Conservation (phyloP, 768 basidiomycete species). For the Infundibulicybe gibba region DNA sequence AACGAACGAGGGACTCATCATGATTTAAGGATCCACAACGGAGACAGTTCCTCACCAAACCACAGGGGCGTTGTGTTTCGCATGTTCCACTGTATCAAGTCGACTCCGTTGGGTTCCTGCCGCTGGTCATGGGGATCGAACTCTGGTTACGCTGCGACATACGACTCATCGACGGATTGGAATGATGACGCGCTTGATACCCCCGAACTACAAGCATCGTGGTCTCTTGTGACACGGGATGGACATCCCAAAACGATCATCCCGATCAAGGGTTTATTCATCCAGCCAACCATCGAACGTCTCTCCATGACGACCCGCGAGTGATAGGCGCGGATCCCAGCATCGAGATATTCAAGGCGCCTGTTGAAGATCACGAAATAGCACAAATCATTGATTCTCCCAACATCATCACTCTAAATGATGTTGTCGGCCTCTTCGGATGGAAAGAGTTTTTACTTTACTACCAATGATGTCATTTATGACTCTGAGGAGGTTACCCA, state of each 20-base stretch:
- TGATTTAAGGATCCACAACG: constrained; percentile 16
- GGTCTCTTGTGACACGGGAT: constrained; percentile 62
- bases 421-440: no score
- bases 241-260: constrained; percentile 60
- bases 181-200: constrained; percentile 39
- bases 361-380: constrained; percentile 36
- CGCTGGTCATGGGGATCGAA: constrained; percentile 26
- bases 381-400: constrained; percentile 55
- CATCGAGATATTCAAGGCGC: constrained; percentile 66
- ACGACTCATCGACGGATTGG: constrained; percentile 46
- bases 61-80: constrained; percentile 55
- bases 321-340: constrained; percentile 65
- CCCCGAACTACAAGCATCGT: constrained; percentile 34
- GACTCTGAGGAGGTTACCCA: no score
- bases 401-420: constrained; percentile 64
- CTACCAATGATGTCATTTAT: constrained; percentile 60
- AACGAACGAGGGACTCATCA: not conserved
- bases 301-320: constrained; percentile 30
- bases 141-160: constrained; percentile 57
- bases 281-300: constrained; percentile 67
- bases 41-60: constrained; percentile 59
- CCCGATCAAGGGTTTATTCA: constrained; percentile 56
- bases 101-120: constrained; percentile 54
- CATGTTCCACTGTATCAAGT: constrained; percentile 51
- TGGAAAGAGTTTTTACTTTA: no score